Evolutionary conservation across 257 asterid genomes (phyloP), one percentile per base, ranked within the genome.

Genomic region (Nicotiana attenuata): DNA sequence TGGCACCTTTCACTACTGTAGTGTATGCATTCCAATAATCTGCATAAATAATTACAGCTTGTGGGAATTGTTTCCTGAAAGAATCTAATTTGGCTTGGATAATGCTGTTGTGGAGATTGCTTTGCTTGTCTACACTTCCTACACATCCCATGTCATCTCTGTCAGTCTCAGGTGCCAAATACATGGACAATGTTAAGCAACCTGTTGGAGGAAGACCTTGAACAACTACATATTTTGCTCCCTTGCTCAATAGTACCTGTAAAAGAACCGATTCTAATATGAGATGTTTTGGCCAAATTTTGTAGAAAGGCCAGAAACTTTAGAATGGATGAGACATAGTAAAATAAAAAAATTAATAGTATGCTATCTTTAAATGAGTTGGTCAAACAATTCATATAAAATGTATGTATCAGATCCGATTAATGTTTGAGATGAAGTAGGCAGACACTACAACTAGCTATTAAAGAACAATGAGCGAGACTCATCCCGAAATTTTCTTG

Each of bases 121-220:
- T 88, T 53, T 69, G 92, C 24, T 82, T 83, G 89, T 93, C 91
- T 3, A 26, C 82, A 29, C 78, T 85, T 10, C 81, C 93, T 0
- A 86, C 92, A 10, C 99, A 95, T 1, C 97, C 97, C 52, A 68
- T 20, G 0, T 24, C 75, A 76, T 93, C 99, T 61, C 97, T 81
- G 77, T 91, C 96, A 15, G 84, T 81, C 0, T 85, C 38, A 0
- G 93, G 90, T 10, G 97, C 88, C 0, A 96, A 83, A 29, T 80
- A 79, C 91, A 94, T 78, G 20, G 97, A 81, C 17, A 92, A 63
- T 1, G 98, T 90, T 3, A 92, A 88, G 89, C 99, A 96, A 6
- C 99, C 99, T n/a, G 94, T 90, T 22, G 99, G 89, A 0, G 99
- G 96, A 7, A 96, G 91, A 38, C 99, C 99, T 83, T 96, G 92